Evolutionary conservation across 805 yeast species (phyloP), one percentile per base, ranked within the genome.

Genomic region (Torulaspora quercuum): DNA sequence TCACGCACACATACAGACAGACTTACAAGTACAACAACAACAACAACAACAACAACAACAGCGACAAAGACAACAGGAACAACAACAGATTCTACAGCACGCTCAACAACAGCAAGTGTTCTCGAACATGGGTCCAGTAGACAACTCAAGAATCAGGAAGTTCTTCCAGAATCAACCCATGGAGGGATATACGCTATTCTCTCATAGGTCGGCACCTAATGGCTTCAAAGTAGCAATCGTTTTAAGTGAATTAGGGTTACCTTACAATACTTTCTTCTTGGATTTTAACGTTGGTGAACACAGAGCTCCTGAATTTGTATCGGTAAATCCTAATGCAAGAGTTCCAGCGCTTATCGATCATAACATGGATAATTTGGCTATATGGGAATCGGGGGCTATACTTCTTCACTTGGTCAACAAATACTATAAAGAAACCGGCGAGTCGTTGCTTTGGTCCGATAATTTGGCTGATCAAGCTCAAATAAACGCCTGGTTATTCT

Each of bases 371-470:
- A 82, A 86, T 55, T 73, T 85, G 20, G 73, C 94, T 2, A 73
- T 89, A 18, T 89, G 97, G 97, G 97, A 89, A 64, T 82, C 94
- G 0, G 97, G 97, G 3, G 89, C 97, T 17, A 88, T 89, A 21
- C 77, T 88, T 33, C 68, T 85, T 35, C 92, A 90, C 58, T 65
- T 89, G 44, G 90, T 86, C 19, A 78, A 83, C 44, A 78, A 78
- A 52, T 74, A 72, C 48, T 61, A 75, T 20, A 74, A 73, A 49
- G 85, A 82, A 45, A 73, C 68, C 35, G 75, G 78, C 18, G 82
- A 90, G 50, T 70, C 84, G 7, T 72, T 87, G 36, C 55, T 61
- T 25, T 90, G 95, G 87, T 78, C 94, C 3, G 80, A 76, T 35
- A 82, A 81, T 54, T 58, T 82, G 35, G 69, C 76, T 9, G 95